Conservation (phyloP, 1,139 yeast species). For the Yamadazyma atlantica region DNA sequence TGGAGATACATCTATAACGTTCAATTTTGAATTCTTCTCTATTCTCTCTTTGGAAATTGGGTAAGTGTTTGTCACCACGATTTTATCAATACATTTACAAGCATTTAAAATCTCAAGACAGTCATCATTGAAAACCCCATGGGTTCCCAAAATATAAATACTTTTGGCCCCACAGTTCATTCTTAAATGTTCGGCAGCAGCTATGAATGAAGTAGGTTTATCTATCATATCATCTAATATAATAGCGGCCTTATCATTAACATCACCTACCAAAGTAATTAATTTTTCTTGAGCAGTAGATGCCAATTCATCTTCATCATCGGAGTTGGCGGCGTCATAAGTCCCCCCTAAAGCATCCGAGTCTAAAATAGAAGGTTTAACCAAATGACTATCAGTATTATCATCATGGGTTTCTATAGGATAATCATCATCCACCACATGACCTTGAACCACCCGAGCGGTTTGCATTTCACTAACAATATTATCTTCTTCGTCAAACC, state of each 20-base stretch:
- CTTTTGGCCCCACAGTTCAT: slow-evolving; percentile 92
- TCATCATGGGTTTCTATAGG: slow-evolving; percentile 13
- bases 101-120: slow-evolving; percentile 78
- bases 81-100: slow-evolving; percentile 78
- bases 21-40: slow-evolving; percentile 61
- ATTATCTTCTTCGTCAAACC: slow-evolving; percentile 61
- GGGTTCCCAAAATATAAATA: slow-evolving; percentile 92
- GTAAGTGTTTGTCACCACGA: slow-evolving; percentile 94
- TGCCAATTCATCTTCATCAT: slow-evolving; percentile 84
- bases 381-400: slow-evolving; percentile 11
- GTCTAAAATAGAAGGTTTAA: slow-evolving; percentile 21
- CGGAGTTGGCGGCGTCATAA: slow-evolving; percentile 73
- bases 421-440: slow-evolving; percentile 90
- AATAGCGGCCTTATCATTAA: slow-evolving; percentile 84
- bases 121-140: slow-evolving; percentile 87
- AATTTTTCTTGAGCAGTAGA: slow-evolving; percentile 74
- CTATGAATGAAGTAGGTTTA: slow-evolving; percentile 87
- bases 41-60: slow-evolving; percentile 72
- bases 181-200: slow-evolving; percentile 96
- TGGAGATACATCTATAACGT: slow-evolving; percentile 89
- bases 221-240: slow-evolving; percentile 97
- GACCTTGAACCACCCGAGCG: slow-evolving; percentile 95
- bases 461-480: slow-evolving; percentile 87
- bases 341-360: slow-evolving; percentile 75
- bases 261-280: slow-evolving; percentile 96